These are phyloP conservation scores for Mycocentrospora acerina DNA, from an alignment of 2,329 filamentous ascomycete genomes.

Conservation along the genomic window DNA sequence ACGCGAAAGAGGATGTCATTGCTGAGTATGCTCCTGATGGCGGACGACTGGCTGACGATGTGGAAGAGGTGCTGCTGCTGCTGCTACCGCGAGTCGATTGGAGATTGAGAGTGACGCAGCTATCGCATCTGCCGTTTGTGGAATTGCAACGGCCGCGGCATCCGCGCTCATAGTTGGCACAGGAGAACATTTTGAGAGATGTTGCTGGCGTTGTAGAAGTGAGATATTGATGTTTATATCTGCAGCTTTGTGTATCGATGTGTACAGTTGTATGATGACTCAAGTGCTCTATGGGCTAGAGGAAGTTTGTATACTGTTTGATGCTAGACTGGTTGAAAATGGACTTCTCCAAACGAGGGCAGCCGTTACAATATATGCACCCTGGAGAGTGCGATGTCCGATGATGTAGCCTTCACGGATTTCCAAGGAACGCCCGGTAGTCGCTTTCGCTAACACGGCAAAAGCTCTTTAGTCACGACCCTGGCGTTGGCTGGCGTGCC, in stretches of 20 bases:
- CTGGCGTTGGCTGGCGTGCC: constrained; percentile 5
- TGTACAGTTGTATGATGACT: too few relatives aligned
- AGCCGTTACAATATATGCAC: constrained; percentile 12
- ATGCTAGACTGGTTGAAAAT: neutral
- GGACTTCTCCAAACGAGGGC: neutral
- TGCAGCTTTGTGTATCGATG: too few relatives aligned
- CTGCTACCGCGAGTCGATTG: constrained; percentile 33
- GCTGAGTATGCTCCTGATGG: constrained; percentile 39
- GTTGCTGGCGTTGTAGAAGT: too few relatives aligned
- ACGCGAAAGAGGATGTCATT: constrained; percentile 44
- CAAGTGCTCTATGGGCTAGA: too few relatives aligned
- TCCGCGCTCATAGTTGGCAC: constrained; percentile 48
- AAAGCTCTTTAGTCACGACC: neutral
- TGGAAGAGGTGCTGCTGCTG: constrained; percentile 33
- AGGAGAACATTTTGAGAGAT: constrained; percentile 44
- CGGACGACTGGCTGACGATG: constrained; percentile 29
- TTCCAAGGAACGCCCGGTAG: constrained; percentile 6
- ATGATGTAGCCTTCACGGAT: constrained; percentile 17
- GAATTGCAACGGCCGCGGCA: constrained; percentile 46
- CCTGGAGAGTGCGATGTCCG: constrained; percentile 13
- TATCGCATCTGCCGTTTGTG: constrained; percentile 39
- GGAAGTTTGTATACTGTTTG: neutral
- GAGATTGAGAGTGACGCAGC: constrained; percentile 44
- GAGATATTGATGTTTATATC: too few relatives aligned
- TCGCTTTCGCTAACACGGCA: neutral